Conservation (phyloP, 2,329 filamentous ascomycete species). For the Aspergillus sp. region DNA sequence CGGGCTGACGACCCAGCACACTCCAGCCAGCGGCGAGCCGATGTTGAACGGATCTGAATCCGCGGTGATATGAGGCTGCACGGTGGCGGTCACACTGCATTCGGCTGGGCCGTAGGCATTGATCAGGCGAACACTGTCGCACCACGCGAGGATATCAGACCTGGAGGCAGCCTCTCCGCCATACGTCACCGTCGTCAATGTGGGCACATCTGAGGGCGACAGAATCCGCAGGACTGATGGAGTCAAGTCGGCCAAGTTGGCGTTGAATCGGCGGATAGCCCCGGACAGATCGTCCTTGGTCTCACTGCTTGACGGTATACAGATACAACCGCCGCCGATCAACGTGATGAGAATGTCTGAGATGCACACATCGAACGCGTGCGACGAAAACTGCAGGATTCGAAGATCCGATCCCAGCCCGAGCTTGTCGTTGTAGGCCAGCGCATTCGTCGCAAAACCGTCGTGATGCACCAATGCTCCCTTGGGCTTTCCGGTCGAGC, state of each 20-base stretch:
- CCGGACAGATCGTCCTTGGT: slow-evolving; percentile 31
- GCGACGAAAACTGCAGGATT: slow-evolving; percentile 37
- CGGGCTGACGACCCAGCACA: slow-evolving; percentile 9
- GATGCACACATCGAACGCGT: slow-evolving; percentile 40
- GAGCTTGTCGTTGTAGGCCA: slow-evolving; percentile 43
- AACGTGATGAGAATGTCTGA: slow-evolving; percentile 27
- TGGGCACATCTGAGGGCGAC: slow-evolving; percentile 27
- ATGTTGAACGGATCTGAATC: neutral
- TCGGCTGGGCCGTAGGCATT: slow-evolving; percentile 13
- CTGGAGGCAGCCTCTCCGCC: slow-evolving; percentile 27
- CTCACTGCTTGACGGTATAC: too few relatives aligned
- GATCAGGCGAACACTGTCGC: slow-evolving; percentile 12
- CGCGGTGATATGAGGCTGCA: neutral
- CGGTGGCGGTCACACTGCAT: slow-evolving; percentile 2
- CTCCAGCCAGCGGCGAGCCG: slow-evolving; percentile 2
- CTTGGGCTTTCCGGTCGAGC: slow-evolving; percentile 46
- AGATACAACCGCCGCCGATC: slow-evolving; percentile 38
- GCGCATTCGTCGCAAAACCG: slow-evolving; percentile 47
- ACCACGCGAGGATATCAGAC: slow-evolving; percentile 26
- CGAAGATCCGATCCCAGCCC: slow-evolving; percentile 38
- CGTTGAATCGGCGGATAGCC: slow-evolving; percentile 31
- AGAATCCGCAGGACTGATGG: slow-evolving; percentile 44
- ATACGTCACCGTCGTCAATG: slow-evolving; percentile 25
- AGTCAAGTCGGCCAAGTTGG: slow-evolving; percentile 50
- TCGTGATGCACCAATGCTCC: slow-evolving; percentile 56